Percentiles rank a stretch among this genome's conserved stretches.
These are phyloP conservation scores for Scheffersomyces stipitis DNA, from an alignment of 805 yeast genomes.

Conservation along the genomic window DNA sequence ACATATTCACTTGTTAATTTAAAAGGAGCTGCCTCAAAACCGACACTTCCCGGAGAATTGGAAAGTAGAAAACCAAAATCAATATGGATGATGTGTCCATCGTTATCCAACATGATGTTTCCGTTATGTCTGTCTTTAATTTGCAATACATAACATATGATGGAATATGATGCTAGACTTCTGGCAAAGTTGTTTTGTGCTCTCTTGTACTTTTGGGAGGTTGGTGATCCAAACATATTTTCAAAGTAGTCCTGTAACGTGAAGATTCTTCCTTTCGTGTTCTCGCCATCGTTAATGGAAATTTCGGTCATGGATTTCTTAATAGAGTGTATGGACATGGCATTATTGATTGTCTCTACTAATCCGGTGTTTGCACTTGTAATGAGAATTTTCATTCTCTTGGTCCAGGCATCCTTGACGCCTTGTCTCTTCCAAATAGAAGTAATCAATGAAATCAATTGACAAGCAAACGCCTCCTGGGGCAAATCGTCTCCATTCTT, in stretches of 20 bases:
- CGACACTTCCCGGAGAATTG: conserved; percentile 95
- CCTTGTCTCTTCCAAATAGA: conserved; percentile 73
- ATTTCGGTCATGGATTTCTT: conserved; percentile 86
- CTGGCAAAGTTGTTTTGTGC: conserved; percentile 86
- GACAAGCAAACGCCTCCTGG: conserved; percentile 98
- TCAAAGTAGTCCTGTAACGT: conserved; percentile 77
- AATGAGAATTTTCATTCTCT: conserved; percentile 85
- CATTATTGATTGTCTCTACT: conserved; percentile 95
- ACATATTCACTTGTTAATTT: conserved; percentile 88
- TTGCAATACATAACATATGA: conserved; percentile 85
- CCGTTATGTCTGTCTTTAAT: conserved; percentile 97
- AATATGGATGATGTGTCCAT: conserved; percentile 92
- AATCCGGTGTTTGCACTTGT: conserved; percentile 90
- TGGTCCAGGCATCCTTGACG: conserved; percentile 87
- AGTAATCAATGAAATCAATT: conserved; percentile 82
- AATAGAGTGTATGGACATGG: conserved; percentile 89
- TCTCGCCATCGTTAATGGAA: conserved; percentile 63
- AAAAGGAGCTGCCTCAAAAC: conserved; percentile 97
- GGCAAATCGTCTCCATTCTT: conserved; percentile 95
- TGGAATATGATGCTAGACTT: conserved; percentile 89
- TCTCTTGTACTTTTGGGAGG: conserved; percentile 53
- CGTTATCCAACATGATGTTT: conserved; percentile 92
- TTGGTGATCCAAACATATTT: conserved; percentile 68
- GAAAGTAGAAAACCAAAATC: conserved; percentile 94
- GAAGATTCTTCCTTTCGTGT: conserved; percentile 68